Conservation (phyloP, 1,284 basidiomycete genomes). For the Porodaedalea pini region DNA sequence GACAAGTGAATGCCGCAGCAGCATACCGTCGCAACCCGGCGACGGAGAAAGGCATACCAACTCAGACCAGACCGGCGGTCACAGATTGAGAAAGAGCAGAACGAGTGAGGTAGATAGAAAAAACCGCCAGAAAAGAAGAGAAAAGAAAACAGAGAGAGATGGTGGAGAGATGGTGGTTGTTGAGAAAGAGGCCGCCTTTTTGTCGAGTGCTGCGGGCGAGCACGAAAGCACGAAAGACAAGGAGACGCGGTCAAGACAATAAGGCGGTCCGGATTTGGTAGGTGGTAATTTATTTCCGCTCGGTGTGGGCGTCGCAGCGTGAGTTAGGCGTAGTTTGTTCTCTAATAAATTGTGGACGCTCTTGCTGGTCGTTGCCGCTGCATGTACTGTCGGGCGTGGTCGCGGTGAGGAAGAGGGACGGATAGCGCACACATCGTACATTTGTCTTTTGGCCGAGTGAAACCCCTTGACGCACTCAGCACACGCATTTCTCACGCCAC, state of each 20-base stretch:
- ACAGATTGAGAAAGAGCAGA: neutral
- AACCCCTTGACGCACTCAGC: too few species aligned
- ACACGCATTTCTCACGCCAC: too few species aligned
- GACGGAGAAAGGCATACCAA: constrained; percentile 12
- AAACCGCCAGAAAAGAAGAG: neutral
- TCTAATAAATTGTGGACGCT: too few species aligned
- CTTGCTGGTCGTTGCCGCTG: neutral
- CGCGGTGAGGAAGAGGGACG: neutral
- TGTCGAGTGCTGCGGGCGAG: neutral
- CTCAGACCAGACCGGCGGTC: constrained; percentile 10
- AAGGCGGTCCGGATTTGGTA: neutral
- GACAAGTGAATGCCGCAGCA: constrained; percentile 5
- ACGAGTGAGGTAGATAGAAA: neutral
- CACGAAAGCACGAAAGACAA: too few species aligned
- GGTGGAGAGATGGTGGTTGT: neutral
- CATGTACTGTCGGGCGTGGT: neutral
- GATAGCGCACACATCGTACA: too few species aligned
- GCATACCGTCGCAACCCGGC: constrained; percentile 17
- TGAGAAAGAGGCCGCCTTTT: neutral
- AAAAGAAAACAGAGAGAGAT: neutral
- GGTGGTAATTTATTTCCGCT: neutral
- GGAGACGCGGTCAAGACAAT: neutral
- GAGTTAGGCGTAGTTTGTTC: too few species aligned
- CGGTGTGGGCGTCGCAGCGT: too few species aligned
- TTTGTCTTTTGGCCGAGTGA: too few species aligned